phyloP scores from a whole-genome alignment of 2,329 filamentous ascomycete species.

The Chlorencoelia australis region DNA sequence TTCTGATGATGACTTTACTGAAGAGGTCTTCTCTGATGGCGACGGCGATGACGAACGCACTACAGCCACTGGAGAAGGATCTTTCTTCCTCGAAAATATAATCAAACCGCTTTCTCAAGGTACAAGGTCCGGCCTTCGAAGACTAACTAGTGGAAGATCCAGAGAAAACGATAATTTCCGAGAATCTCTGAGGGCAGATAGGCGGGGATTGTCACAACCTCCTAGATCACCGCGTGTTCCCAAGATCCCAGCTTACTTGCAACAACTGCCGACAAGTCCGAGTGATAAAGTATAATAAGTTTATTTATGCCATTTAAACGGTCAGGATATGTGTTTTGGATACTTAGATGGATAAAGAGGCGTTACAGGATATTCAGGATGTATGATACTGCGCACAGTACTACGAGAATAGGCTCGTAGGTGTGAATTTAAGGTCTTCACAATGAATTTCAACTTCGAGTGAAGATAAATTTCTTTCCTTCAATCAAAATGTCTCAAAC shows the following conservation, averaged over 20 bases:
- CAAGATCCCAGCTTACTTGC: conserved; percentile 25
- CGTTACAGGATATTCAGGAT: neutral
- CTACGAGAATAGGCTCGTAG: neutral
- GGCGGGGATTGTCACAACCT: conserved; percentile 20
- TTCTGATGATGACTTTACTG: conserved; percentile 66
- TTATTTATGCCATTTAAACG: neutral
- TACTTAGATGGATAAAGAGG: neutral
- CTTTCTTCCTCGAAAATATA: conserved; percentile 51
- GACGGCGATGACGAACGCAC: conserved; percentile 56
- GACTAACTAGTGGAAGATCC: conserved; percentile 47
- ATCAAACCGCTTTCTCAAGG: conserved; percentile 48
- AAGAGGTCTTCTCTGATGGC: conserved; percentile 73
- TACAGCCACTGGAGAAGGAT: conserved; percentile 24
- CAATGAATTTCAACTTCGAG: too few species aligned
- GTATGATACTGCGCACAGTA: neutral
- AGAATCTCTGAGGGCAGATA: conserved; percentile 22
- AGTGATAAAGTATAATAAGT: conserved; percentile 10
- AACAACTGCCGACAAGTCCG: conserved; percentile 15
- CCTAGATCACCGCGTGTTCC: conserved; percentile 26
- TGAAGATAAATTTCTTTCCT: too few species aligned
- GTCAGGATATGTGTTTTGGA: neutral
- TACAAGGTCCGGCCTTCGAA: conserved; percentile 48
- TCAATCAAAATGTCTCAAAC: too few species aligned
- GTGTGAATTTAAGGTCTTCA: neutral
- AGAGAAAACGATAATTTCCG: conserved; percentile 25